Evolutionary conservation across 441 rosid genomes (phyloP), one percentile per base, ranked within the genome.

Genomic region (Hura crepitans): DNA sequence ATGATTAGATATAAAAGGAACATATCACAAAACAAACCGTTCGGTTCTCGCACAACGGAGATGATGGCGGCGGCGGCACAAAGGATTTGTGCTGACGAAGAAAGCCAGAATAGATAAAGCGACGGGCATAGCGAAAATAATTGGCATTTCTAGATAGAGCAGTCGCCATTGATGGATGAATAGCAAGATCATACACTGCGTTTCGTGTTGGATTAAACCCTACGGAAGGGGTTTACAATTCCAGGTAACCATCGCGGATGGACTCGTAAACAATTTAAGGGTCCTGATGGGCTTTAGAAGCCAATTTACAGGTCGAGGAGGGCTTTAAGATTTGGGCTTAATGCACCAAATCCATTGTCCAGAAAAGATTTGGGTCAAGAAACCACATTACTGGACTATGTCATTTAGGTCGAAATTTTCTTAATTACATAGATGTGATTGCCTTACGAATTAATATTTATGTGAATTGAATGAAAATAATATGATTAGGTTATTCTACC

Each of bases 161-260:
- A 57, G 89, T 71, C 62, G 97, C 89, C 97, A 92, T 88, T 57
- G 66, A 37, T 37, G 61, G 46, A 62, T 14, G 35, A 25, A 42
- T 13, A 25, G 0, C 2, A 1, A 47, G 0, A 47, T 15, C 9
- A 7, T 71, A 7, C 2, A 31, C 12, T 3, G 68, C 23, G 15
- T 30, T 28, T 42, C 12, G 67, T 28, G 23, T 37, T 62, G 9
- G 60, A 4, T 50, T 51, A 69, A 69, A 69, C 65, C 72, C 72
- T 69, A 42, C 20, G 17, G 27, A 42, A 27, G 37, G 72, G 72
- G 62, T 27, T 64, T 51, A 17, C 14, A 35, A 2, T 35, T 50
- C 22, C 13, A 2, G 18, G 5, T 56, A 30, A 18, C 17, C 53
- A 47, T 28, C 28, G 23, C 23, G n/a, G n/a, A n/a, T 23, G 23